A percentile compares a stretch with the other conserved stretches of the same genome.
phyloP scores from a whole-genome alignment of 2,329 filamentous ascomycete genomes.

The Aspergillus uvarum region DNA sequence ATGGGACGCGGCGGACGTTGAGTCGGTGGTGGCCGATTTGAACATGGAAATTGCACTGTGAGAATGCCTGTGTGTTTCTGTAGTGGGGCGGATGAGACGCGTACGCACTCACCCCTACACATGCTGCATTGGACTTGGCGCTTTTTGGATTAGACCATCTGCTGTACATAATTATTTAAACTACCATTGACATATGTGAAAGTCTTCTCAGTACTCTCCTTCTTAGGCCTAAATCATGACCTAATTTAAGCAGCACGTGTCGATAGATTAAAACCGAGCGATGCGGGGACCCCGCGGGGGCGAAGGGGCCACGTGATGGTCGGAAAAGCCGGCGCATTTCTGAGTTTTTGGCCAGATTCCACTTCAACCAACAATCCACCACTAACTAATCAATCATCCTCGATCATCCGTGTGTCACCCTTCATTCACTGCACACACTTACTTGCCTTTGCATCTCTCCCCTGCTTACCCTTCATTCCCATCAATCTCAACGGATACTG shows the following conservation, averaged over 20 bases:
- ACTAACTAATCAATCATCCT: neutral
- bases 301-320: neutral
- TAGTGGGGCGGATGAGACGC: neutral
- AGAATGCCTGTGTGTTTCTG: neutral
- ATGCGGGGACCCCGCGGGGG: neutral
- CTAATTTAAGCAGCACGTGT: neutral
- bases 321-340: neutral
- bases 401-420: neutral
- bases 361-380: neutral
- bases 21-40: slow-evolving; percentile 18
- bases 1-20: slow-evolving; percentile 26
- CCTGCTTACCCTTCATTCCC: neutral
- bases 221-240: neutral
- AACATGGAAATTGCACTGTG: slow-evolving; percentile 19
- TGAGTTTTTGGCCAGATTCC: neutral
- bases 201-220: neutral
- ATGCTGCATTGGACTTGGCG: neutral
- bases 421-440: neutral
- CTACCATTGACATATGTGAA: no score
- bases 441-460: neutral
- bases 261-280: neutral
- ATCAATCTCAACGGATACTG: neutral
- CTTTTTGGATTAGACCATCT: neutral
- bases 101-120: neutral
- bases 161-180: neutral